Evolutionary conservation across 768 basidiomycete genomes (phyloP), one percentile per base, ranked within the genome.

Genomic region (Leucocoprinus leucothites): DNA sequence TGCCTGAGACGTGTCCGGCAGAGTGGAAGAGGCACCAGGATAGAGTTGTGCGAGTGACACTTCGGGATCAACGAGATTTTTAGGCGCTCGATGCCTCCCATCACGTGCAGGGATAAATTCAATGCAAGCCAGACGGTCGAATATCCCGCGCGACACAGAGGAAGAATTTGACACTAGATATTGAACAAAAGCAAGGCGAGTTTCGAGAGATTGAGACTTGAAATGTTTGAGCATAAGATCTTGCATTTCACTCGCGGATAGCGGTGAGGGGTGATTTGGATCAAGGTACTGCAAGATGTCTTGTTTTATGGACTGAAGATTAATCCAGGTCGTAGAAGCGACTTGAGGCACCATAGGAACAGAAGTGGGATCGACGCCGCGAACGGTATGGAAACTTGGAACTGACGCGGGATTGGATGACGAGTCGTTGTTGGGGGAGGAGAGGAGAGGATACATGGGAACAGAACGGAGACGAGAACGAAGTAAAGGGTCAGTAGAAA

Each of bases 21-120:
- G 61, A 5, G 56, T 54, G 2, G 56, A 51, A 2, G 56, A 53
- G 2, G 57, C 60, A 8, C 53, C 50, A 3, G 35, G 44, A 41
- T 68, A 77, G 11, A 77, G 53, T 0, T 25, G 43, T 1, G 64
- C 62, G n/a, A 77, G 53, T 0, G 58, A 46, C 1, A 73, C 71
- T 1, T 58, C 26, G 1, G 74, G 72, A 34, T 75, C 71, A 18
- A 76, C 44, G 5, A 67, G 51, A 2, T 70, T 58, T 1, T 42
- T 36, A 0, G 75, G 72, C 22, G 59, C 48, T 11, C 47, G 59
- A 16, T 25, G 50, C 6, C 50, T 42, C 2, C 65, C 69, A 50
- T 61, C 62, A 4, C 58, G 24, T 6, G 60, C 63, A 0, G 47
- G 50, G 7, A 77, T 65, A 38, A 78, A 77, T 1, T 49, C 28